Conservation (phyloP, 1,284 basidiomycete genomes). For the Trametes polyzona region DNA sequence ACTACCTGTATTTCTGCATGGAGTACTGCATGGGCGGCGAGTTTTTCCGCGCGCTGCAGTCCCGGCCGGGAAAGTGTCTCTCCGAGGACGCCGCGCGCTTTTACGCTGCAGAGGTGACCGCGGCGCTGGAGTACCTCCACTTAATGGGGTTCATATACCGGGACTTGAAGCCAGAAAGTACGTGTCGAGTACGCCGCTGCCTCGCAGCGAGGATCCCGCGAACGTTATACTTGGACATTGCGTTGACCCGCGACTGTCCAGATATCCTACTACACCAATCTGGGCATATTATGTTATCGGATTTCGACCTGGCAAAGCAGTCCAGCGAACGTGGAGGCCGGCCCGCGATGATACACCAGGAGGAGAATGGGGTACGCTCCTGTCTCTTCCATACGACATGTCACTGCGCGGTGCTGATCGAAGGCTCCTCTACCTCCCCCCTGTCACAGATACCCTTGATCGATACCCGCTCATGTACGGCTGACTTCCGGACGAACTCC, state of each 20-base stretch:
- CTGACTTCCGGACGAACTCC: conserved; percentile 97
- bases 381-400: conserved; percentile 20
- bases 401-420: conserved; percentile 24
- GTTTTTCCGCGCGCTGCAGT: conserved; percentile 97
- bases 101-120: conserved; percentile 98
- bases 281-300: conserved; percentile 99
- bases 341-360: conserved; percentile 89
- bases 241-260: conserved; percentile 38
- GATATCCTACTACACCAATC: conserved; percentile 99
- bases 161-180: conserved; percentile 99
- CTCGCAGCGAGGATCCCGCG: conserved; percentile 16
- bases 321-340: conserved; percentile 85
- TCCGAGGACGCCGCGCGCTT: conserved; percentile 95
- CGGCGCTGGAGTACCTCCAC: conserved; percentile 97
- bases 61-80: conserved; percentile 94
- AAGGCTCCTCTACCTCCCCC: conserved; percentile 14
- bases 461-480: conserved; percentile 97
- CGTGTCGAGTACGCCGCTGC: conserved; percentile 39
- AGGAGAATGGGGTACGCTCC: conserved; percentile 80
- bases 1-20: conserved; percentile 97
- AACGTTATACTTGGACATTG: conserved; percentile 10
- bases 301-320: conserved; percentile 98
- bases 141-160: conserved; percentile 99
- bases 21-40: conserved; percentile 99
- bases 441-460: conserved; percentile 77